Evolutionary conservation across 129 eudicot species (phyloP).

Genomic region (Apium graveolens): DNA sequence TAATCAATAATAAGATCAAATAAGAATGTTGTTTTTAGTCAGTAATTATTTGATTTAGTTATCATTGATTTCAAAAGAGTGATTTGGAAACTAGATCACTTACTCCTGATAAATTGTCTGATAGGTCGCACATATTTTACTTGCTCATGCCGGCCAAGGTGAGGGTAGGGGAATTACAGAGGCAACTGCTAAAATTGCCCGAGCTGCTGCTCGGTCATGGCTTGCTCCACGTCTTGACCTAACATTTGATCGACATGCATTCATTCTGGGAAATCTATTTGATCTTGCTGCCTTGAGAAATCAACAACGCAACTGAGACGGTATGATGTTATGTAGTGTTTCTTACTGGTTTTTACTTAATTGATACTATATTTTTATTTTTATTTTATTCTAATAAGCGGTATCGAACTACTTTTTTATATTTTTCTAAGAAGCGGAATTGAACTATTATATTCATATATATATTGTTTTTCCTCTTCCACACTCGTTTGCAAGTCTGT

Average conservation of each 20-base stretch:
- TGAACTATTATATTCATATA: not conserved
- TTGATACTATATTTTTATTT: not conserved
- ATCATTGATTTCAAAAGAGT: too few species aligned
- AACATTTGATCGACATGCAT: conserved; percentile 82
- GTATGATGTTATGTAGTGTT: conserved; percentile 31
- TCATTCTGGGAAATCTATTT: conserved; percentile 58
- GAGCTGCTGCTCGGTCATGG: too few species aligned
- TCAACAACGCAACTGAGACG: conserved; percentile 36
- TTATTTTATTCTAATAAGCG: not conserved
- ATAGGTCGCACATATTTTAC: conserved; percentile 92
- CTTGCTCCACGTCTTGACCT: too few species aligned
- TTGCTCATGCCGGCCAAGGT: conserved; percentile 97
- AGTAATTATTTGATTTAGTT: too few species aligned
- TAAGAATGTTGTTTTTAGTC: too few species aligned
- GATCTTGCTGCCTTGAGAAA: conserved; percentile 78
- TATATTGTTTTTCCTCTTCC: not conserved
- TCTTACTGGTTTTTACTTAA: not conserved
- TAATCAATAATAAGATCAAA: too few species aligned
- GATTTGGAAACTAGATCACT: conserved; percentile 6
- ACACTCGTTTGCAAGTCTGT: not conserved
- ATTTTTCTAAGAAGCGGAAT: too few species aligned
- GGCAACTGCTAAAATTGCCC: too few species aligned
- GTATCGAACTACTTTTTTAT: too few species aligned
- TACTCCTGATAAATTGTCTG: conserved; percentile 6
- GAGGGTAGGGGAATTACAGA: too few species aligned